Conservation (phyloP, 306 rosid genomes). For the Quercus mongolica region DNA sequence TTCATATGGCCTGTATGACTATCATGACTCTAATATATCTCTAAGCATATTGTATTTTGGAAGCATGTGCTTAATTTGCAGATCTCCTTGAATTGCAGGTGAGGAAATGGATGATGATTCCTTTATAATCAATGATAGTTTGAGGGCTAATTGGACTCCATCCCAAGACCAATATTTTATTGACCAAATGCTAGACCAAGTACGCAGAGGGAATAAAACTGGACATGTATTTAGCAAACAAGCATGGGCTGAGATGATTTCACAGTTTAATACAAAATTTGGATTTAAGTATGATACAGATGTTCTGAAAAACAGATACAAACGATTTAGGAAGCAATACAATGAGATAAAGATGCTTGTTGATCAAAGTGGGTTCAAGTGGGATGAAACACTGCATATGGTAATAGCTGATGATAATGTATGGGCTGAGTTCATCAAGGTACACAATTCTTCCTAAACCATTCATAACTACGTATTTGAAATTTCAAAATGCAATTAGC, state of each 20-base stretch:
- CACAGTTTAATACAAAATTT: conserved; percentile 42
- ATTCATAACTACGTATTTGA: not conserved
- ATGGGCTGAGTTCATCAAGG: conserved; percentile 43
- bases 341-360: conserved; percentile 44
- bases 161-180: conserved; percentile 51
- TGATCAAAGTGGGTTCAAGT: conserved; percentile 40
- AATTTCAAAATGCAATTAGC: conserved; percentile 17
- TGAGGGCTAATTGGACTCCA: conserved; percentile 58
- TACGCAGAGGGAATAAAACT: conserved; percentile 46
- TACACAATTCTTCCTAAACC: conserved; percentile 6
- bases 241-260: conserved; percentile 54
- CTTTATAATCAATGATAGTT: conserved; percentile 19
- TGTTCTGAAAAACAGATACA: conserved; percentile 48
- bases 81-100: conserved; percentile 25
- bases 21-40: too few species aligned
- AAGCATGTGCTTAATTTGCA: too few species aligned
- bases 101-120: conserved; percentile 38
- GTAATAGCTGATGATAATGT: conserved; percentile 24
- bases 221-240: conserved; percentile 36
- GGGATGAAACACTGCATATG: conserved; percentile 41
- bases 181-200: conserved; percentile 45
- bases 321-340: conserved; percentile 59
- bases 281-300: conserved; percentile 48
- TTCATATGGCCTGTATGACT: too few species aligned
- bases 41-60: too few species aligned